A percentile compares a stretch with the other conserved stretches of the same genome.
phyloP scores from a whole-genome alignment of 805 yeast genomes.

The Cyberlindnera mycetangii region DNA sequence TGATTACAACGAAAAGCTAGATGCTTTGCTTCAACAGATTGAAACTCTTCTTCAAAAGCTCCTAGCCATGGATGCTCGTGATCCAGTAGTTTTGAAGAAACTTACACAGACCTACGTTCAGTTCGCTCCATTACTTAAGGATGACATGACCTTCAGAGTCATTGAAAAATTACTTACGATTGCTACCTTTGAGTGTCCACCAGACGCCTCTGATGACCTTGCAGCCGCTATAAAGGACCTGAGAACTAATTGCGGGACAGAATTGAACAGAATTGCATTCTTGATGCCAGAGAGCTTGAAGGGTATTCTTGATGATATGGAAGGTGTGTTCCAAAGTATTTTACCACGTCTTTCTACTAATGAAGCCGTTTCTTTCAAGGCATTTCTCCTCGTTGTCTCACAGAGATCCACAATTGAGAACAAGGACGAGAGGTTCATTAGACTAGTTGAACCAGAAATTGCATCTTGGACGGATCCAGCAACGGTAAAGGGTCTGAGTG shows the following conservation, averaged over 20 bases:
- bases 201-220: slow-evolving; percentile 62
- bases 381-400: slow-evolving; percentile 87
- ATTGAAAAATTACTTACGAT: slow-evolving; percentile 83
- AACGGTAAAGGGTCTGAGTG: slow-evolving; percentile 84
- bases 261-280: slow-evolving; percentile 87
- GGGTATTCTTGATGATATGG: slow-evolving; percentile 77
- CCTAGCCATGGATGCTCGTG: slow-evolving; percentile 69
- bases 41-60: slow-evolving; percentile 73
- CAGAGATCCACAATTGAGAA: slow-evolving; percentile 75
- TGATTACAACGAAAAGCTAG: slow-evolving; percentile 48
- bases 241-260: slow-evolving; percentile 91
- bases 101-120: slow-evolving; percentile 91
- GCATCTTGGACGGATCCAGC: slow-evolving; percentile 90
- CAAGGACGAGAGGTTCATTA: slow-evolving; percentile 74
- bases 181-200: slow-evolving; percentile 79
- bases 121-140: slow-evolving; percentile 86
- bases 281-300: slow-evolving; percentile 90
- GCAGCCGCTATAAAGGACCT: slow-evolving; percentile 81
- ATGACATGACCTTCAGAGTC: slow-evolving; percentile 76
- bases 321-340: slow-evolving; percentile 72
- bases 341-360: slow-evolving; percentile 78
- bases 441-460: slow-evolving; percentile 91
- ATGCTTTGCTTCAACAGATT: slow-evolving; percentile 50
- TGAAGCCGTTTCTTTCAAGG: slow-evolving; percentile 90
- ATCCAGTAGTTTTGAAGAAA: slow-evolving; percentile 78